Evolutionary conservation across 1,284 basidiomycete genomes (phyloP), one percentile per base, ranked within the genome.

Genomic region (Baeospora myosura): DNA sequence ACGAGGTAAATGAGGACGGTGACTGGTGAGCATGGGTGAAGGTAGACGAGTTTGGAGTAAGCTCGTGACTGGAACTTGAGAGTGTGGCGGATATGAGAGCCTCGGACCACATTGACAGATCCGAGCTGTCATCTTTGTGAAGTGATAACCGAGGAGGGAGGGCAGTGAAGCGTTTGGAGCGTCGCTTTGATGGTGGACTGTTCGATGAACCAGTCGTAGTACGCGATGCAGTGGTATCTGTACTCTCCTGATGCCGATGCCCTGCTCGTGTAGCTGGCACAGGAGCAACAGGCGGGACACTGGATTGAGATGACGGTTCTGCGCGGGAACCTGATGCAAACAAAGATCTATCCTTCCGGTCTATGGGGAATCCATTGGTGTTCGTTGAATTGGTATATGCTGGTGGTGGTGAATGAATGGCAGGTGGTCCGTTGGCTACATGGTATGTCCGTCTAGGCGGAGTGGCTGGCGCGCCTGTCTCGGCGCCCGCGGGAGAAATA

Each of bases 81-180:
- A n/a, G n/a, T n/a, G n/a, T 42, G 28, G 42, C 33, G 10, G 42
- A 46, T 10, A 49, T 24, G 14, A 49, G 20, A 32, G 42, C 40
- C 37, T 44, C 39, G 4, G 46, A 42, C 48, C 48, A 47, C 18
- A 52, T 50, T 4, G 57, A 52, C 23, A 65, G 49, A 43, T 66
- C 64, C 44, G 59, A 61, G 23, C 58, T 61, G 20, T 52, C 50
- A 14, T 49, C 51, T 29, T 58, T 56, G 48, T 75, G 71, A 14
- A 80, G 58, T 1, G 76, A 78, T 37, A 80, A 49, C 14, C 78
- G 67, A 4, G 78, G 78, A 2, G 77, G 72, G 16, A 69, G 52
- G 3, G 62, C 55, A 0, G 60, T 54, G 3, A 61, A 53, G 10
- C 62, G 60, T 39, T 64, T 63, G 8, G 39, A 52, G 14, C 46